Evolutionary conservation across 768 basidiomycete genomes (phyloP), one percentile per base, ranked within the genome.

Genomic region (Tylopilus plumbeoviolaceoides): DNA sequence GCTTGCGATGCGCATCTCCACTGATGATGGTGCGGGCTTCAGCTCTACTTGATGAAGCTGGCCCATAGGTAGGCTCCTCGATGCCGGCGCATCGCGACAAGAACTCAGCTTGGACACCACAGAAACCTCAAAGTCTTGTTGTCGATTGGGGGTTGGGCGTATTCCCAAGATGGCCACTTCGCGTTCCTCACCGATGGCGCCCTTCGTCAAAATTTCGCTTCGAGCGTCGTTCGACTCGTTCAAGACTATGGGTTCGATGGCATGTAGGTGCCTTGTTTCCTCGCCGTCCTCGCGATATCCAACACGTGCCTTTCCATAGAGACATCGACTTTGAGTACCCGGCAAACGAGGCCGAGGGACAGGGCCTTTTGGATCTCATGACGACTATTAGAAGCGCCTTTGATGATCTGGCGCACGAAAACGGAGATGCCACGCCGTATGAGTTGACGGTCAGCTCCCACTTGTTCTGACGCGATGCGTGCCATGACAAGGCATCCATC

Each of bases 321-420:
- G 85, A 89, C 56, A 66, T 89, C 44, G 89, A 92, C 68, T 91
- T 84, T 67, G 90, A 93, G 69, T 91, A 85, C 61, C 87, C 89
- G 0, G 65, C 77, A 31, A 79, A 69, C 50, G 65, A 74, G 3
- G 78, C 68, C 0, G 80, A 85, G 59, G 87, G 85, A 2, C 77
- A 81, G 59, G 86, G 81, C 2, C 82, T 90, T 48, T 81, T 87
- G 17, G 73, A 79, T 52, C 79, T 93, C 17, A 65, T 84, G 51
- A 83, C 80, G 0, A 76, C 77, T 14, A 71, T 89, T 14, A 78
- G 91, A 30, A 68, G 74, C 10, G 86, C 80, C 0, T 82, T 93
- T 53, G 76, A 84, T 56, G 67, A 74, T 1, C 75, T 88, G 18
- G 80, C 80, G 12, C 48, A 67, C 1, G 66, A 65, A 54, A 91